A percentile compares a stretch with the other conserved stretches of the same genome.
phyloP scores from a whole-genome alignment of 2,329 filamentous ascomycete genomes.

The Conoideocrella luteorostrata region DNA sequence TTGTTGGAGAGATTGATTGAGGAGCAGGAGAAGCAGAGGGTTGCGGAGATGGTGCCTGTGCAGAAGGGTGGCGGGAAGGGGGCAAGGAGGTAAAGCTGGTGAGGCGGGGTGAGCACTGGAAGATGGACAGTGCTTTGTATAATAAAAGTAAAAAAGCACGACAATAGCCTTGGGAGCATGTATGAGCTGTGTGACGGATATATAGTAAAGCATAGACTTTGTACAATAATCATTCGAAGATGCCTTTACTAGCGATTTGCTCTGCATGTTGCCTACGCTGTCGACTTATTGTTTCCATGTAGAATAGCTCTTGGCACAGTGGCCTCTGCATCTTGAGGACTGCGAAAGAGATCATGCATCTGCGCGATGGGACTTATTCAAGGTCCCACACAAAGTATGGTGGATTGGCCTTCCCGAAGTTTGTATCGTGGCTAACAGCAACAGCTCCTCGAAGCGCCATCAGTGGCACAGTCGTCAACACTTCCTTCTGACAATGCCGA shows the following conservation, averaged over 20 bases:
- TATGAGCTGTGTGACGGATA: background rate
- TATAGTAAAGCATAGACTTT: background rate
- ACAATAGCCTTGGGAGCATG: too few species aligned
- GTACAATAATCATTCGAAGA: too few species aligned
- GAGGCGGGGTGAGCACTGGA: too few species aligned
- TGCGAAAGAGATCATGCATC: background rate
- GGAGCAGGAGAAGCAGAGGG: slow-evolving; percentile 27
- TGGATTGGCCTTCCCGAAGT: background rate
- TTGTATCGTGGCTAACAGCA: background rate
- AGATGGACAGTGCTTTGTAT: too few species aligned
- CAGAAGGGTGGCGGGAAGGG: slow-evolving; percentile 11
- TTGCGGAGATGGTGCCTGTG: slow-evolving; percentile 24
- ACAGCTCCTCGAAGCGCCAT: background rate
- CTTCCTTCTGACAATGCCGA: background rate
- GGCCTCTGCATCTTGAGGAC: background rate
- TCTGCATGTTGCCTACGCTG: too few species aligned
- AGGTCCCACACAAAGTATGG: background rate
- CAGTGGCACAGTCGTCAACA: background rate
- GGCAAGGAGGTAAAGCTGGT: slow-evolving; percentile 6
- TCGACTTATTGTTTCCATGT: too few species aligned
- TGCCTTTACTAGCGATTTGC: too few species aligned
- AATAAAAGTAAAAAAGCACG: background rate
- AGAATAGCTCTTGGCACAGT: too few species aligned
- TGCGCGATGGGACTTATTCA: background rate
- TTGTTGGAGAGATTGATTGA: slow-evolving; percentile 25